These are phyloP conservation scores for Apiospora saccharicola DNA, from an alignment of 2,329 filamentous ascomycete species.

Conservation along the genomic window DNA sequence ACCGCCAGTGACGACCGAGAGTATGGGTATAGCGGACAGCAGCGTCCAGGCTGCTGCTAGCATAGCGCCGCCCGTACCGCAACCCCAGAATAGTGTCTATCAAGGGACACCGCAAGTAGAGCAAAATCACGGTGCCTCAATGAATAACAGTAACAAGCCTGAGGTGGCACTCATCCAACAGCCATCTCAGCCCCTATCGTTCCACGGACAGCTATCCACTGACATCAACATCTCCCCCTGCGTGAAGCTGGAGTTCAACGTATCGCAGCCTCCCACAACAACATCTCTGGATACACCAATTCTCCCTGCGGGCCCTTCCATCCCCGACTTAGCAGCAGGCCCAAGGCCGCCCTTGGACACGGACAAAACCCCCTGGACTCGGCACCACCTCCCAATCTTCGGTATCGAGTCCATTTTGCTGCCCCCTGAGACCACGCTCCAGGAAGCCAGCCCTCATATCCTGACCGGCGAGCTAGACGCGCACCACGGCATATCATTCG, in stretches of 20 bases:
- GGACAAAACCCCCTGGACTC: not conserved
- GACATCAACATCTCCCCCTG: not conserved
- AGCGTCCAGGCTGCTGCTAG: not conserved
- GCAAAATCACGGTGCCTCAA: not conserved
- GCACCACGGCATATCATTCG: not conserved
- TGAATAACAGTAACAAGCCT: not conserved
- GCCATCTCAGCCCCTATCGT: not conserved
- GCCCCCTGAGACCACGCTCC: not conserved
- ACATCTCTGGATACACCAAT: not conserved
- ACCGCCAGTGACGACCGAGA: not conserved
- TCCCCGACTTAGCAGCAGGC: not conserved
- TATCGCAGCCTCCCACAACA: not conserved
- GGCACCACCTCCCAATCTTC: not conserved
- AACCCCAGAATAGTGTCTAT: not conserved
- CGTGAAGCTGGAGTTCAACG: not conserved
- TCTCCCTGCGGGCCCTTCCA: not conserved
- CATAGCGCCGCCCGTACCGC: not conserved
- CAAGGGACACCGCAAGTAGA: not conserved
- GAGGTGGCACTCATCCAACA: not conserved
- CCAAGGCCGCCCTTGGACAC: not conserved
- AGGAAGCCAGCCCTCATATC: not conserved
- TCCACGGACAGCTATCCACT: not conserved
- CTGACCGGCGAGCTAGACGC: slow-evolving; percentile 2
- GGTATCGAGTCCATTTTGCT: not conserved
- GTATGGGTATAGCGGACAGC: not conserved